Percentiles rank a stretch among this genome's conserved stretches.
These are phyloP conservation scores for Aspergillus sp. DNA, from an alignment of 2,329 filamentous ascomycete genomes.

Conservation along the genomic window DNA sequence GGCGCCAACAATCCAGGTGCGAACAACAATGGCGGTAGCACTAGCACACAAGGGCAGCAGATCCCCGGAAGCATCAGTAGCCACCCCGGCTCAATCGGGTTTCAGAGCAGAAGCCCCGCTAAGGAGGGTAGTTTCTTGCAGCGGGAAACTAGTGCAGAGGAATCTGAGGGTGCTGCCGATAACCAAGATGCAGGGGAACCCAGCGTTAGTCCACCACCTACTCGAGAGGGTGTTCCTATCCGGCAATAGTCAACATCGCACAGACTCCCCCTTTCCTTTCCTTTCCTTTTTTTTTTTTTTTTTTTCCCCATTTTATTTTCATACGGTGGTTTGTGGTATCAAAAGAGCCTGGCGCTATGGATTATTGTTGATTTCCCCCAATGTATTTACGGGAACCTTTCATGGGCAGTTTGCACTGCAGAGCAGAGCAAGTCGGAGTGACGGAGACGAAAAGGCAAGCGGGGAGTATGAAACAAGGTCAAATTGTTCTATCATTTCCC, in stretches of 20 bases:
- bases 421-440: neutral
- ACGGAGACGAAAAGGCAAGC: too few species aligned
- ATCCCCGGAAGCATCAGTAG: conserved; percentile 39
- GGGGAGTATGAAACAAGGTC: too few species aligned
- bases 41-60: conserved; percentile 33
- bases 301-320: conserved; percentile 6
- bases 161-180: conserved; percentile 40
- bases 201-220: conserved; percentile 41
- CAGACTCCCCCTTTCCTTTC: conserved; percentile 4
- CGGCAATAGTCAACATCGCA: conserved; percentile 46
- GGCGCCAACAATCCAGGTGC: conserved; percentile 30
- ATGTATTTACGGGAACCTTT: conserved; percentile 7
- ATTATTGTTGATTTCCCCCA: conserved; percentile 11
- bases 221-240: conserved; percentile 58
- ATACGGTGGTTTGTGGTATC: conserved; percentile 17
- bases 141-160: conserved; percentile 68
- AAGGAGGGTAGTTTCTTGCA: conserved; percentile 89
- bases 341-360: conserved; percentile 33
- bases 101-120: conserved; percentile 69
- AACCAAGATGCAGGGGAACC: conserved; percentile 40
- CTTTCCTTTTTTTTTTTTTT: conserved; percentile 6
- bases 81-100: conserved; percentile 34
- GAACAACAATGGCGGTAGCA: conserved; percentile 24
- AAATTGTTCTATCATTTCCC: too few species aligned
- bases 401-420: conserved; percentile 1